These are phyloP conservation scores for Hevea brasiliensis DNA, from an alignment of 345 rosid species.

Conservation along the genomic window DNA sequence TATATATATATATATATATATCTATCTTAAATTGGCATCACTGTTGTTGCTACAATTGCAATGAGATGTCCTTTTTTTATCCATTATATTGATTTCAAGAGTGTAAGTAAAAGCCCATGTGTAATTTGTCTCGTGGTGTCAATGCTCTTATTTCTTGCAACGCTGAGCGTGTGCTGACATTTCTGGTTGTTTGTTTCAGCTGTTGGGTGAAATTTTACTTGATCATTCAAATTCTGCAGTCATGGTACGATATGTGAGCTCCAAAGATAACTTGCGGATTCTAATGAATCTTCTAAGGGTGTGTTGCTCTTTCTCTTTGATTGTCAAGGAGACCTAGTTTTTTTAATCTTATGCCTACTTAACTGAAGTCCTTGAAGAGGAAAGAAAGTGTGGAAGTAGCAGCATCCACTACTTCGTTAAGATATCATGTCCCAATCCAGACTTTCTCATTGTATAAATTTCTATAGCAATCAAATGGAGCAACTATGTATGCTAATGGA, in stretches of 20 bases:
- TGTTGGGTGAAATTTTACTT: slow-evolving; percentile 53
- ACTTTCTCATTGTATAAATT: neutral
- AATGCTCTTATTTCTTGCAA: neutral
- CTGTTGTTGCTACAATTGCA: neutral
- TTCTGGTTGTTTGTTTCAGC: slow-evolving; percentile 29
- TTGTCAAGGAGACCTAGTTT: neutral
- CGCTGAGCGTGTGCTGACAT: neutral
- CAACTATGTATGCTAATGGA: neutral
- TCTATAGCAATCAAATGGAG: neutral
- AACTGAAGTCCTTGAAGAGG: neutral
- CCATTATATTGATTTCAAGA: neutral
- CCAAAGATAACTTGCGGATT: slow-evolving; percentile 61
- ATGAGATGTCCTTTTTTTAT: neutral
- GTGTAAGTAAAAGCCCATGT: too few relatives aligned
- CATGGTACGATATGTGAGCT: slow-evolving; percentile 73
- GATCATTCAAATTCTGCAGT: slow-evolving; percentile 62
- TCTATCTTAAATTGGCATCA: too few relatives aligned
- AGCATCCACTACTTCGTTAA: neutral
- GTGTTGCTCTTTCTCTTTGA: slow-evolving; percentile 1
- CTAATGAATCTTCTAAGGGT: slow-evolving; percentile 81
- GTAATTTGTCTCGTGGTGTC: neutral
- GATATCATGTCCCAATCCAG: neutral
- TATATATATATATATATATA: too few relatives aligned
- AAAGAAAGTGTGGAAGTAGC: neutral
- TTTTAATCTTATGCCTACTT: neutral